These are phyloP conservation scores for Globisporangium paddicum DNA, from an alignment of 352 stramenopile species.

Conservation along the genomic window DNA sequence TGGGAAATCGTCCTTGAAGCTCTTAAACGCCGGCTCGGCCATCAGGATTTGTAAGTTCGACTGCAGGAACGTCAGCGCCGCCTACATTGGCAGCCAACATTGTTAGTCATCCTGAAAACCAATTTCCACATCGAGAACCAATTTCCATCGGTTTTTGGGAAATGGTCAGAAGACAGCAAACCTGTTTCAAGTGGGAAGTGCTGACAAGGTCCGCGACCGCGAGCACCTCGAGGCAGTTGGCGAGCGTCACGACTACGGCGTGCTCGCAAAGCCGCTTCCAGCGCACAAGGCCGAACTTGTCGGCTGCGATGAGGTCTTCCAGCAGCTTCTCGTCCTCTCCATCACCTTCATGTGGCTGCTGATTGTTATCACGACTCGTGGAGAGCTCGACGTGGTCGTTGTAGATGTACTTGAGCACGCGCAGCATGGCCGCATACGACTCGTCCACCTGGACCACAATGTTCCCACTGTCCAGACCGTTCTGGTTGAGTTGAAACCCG, in stretches of 20 bases:
- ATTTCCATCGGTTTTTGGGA: no score
- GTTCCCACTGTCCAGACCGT: neutral
- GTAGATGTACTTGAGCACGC: constrained; percentile 77
- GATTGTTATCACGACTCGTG: neutral
- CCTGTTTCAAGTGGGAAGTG: constrained; percentile 49
- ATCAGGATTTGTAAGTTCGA: constrained; percentile 14
- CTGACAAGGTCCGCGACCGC: constrained; percentile 55
- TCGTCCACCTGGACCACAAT: constrained; percentile 50
- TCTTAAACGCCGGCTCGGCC: constrained; percentile 19
- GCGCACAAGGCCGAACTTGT: constrained; percentile 69
- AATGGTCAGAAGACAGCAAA: neutral
- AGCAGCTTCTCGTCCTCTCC: constrained; percentile 32
- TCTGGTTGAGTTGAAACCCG: constrained; percentile 23
- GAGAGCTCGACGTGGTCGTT: constrained; percentile 35
- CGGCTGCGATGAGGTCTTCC: constrained; percentile 65
- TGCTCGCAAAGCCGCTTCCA: constrained; percentile 70
- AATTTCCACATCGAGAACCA: neutral
- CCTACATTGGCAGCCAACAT: constrained; percentile 1
- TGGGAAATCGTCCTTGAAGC: constrained; percentile 30
- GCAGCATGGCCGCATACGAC: constrained; percentile 36
- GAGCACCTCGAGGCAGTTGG: constrained; percentile 60
- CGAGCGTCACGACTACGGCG: constrained; percentile 27
- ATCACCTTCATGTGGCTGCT: neutral
- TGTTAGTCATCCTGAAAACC: neutral
- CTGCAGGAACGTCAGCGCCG: constrained; percentile 16